phyloP scores from a whole-genome alignment of 208 protist genomes.

The Acanthamoeba castellanii region DNA sequence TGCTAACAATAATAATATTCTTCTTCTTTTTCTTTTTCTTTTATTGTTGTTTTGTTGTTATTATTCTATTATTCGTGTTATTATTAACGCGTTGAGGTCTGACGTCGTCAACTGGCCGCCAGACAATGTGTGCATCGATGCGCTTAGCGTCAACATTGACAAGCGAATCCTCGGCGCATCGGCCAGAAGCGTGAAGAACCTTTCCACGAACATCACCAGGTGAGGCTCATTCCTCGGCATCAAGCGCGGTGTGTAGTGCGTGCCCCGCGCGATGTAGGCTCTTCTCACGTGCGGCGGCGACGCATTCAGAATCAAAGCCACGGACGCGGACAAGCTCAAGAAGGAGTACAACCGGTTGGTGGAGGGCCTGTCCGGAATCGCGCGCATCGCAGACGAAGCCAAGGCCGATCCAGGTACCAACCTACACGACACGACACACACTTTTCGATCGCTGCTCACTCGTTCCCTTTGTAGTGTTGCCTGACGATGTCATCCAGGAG shows the following conservation, averaged over 20 bases:
- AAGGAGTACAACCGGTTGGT: constrained; percentile 96
- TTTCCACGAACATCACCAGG: constrained; percentile 75
- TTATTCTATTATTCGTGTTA: no score
- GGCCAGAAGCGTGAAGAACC: constrained; percentile 81
- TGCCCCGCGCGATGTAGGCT: no score
- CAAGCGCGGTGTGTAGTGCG: background rate
- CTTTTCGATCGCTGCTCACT: no score
- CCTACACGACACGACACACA: background rate
- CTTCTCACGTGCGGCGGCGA: background rate
- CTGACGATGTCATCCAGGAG: constrained; percentile 93
- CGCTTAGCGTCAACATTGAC: constrained; percentile 97
- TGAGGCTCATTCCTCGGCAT: background rate
- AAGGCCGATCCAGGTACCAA: constrained; percentile 13
- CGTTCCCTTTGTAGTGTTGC: constrained; percentile 58
- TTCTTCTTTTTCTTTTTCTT: no score
- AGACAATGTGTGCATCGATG: constrained; percentile 99
- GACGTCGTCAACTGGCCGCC: no score
- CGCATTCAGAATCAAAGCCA: constrained; percentile 70
- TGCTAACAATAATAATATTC: no score
- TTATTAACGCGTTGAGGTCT: no score
- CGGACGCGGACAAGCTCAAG: constrained; percentile 93
- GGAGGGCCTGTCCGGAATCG: constrained; percentile 91
- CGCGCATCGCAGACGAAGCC: constrained; percentile 70
- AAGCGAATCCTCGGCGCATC: constrained; percentile 92
- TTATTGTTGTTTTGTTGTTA: no score